Evolutionary conservation across 306 rosid genomes (phyloP).

Genomic region (Dalbergia oliveri): DNA sequence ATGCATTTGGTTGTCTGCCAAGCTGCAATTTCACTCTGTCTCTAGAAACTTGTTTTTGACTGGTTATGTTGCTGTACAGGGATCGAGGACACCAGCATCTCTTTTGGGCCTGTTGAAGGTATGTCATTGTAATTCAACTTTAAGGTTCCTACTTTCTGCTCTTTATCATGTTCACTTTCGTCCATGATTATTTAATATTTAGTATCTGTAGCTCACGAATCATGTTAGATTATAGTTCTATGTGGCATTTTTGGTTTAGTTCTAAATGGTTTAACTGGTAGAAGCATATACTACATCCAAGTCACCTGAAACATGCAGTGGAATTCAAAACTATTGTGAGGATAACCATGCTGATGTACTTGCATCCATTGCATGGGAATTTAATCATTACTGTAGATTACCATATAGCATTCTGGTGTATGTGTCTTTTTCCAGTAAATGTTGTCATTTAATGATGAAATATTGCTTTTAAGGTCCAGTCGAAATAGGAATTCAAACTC

Average conservation of each 20-base stretch:
- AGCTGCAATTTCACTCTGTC: constrained; percentile 16
- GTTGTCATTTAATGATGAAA: not conserved
- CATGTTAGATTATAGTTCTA: not conserved
- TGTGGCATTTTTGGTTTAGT: not conserved
- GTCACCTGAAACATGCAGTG: not conserved
- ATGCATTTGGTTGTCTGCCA: constrained; percentile 34
- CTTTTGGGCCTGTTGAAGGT: constrained; percentile 97
- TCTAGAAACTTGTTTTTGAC: constrained; percentile 41
- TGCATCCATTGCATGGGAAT: constrained; percentile 20
- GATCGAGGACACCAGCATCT: constrained; percentile 83
- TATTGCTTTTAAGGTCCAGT: not conserved
- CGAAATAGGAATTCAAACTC: constrained; percentile 22
- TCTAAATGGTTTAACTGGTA: constrained; percentile 17
- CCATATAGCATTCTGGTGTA: constrained; percentile 16
- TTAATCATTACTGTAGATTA: not conserved
- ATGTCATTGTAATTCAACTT: constrained; percentile 37
- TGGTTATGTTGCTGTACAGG: constrained; percentile 61
- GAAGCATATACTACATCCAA: constrained; percentile 9
- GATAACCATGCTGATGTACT: constrained; percentile 9
- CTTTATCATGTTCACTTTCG: constrained; percentile 37
- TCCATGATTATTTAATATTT: constrained; percentile 38
- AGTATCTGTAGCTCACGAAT: constrained; percentile 6
- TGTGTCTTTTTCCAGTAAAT: not conserved
- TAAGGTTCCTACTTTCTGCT: not conserved
- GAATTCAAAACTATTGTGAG: constrained; percentile 8